Percentiles rank a stretch among this genome's conserved stretches.
phyloP scores from a whole-genome alignment of 2,329 filamentous ascomycete genomes.

The Aureobasidium zeae region DNA sequence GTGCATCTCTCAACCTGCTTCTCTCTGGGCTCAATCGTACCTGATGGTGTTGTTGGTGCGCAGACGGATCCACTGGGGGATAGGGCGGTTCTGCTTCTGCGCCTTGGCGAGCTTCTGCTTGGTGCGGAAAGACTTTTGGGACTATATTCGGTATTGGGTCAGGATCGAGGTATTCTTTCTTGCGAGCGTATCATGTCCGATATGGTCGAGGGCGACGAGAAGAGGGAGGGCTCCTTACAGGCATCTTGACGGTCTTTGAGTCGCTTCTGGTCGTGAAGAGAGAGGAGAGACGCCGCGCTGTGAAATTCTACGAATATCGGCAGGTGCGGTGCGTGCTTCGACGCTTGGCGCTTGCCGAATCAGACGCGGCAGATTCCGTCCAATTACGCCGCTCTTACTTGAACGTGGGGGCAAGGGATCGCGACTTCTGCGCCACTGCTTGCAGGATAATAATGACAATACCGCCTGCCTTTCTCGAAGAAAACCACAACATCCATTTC shows the following conservation, averaged over 20 bases:
- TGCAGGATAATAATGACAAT: too few species aligned
- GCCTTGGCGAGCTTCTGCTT: slow-evolving; percentile 99
- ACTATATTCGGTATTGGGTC: too few species aligned
- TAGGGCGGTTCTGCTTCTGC: slow-evolving; percentile 99
- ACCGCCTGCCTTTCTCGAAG: too few species aligned
- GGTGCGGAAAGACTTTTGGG: slow-evolving; percentile 99
- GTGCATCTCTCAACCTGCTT: too few species aligned
- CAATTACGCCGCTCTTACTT: neutral
- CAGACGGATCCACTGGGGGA: slow-evolving; percentile 99
- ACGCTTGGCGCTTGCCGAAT: slow-evolving; percentile 14
- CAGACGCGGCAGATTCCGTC: slow-evolving; percentile 6
- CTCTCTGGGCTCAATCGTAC: slow-evolving; percentile 49
- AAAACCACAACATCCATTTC: too few species aligned
- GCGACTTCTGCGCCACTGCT: too few species aligned
- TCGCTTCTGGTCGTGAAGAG: slow-evolving; percentile 16
- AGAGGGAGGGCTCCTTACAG: slow-evolving; percentile 17
- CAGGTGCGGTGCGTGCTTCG: slow-evolving; percentile 5
- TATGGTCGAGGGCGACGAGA: too few species aligned
- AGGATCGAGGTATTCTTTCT: too few species aligned
- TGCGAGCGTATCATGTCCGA: slow-evolving; percentile 4
- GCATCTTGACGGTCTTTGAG: slow-evolving; percentile 19
- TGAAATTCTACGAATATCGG: slow-evolving; percentile 12
- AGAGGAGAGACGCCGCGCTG: slow-evolving; percentile 7
- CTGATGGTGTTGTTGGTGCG: slow-evolving; percentile 98
- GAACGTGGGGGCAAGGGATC: too few species aligned